phyloP scores from a whole-genome alignment of 1,284 basidiomycete species.

The Naganishia cerealis region DNA sequence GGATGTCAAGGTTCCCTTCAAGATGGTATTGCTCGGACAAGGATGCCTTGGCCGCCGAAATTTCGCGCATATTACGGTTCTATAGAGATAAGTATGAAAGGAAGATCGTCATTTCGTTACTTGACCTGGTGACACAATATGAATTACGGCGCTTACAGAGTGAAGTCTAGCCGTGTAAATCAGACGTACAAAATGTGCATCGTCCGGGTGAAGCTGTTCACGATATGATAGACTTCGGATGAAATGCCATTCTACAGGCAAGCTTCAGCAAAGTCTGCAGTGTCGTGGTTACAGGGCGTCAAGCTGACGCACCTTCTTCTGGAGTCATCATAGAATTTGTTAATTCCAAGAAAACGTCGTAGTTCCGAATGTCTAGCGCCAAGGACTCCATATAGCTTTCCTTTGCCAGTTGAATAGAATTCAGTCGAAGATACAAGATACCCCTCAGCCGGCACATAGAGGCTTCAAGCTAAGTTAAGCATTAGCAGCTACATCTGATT shows the following conservation, averaged over 20 bases:
- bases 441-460: conserved; percentile 94
- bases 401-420: conserved; percentile 83
- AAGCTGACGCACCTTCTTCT: conserved; percentile 69
- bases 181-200: conserved; percentile 82
- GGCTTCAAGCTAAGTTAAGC: conserved; percentile 72
- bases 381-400: conserved; percentile 93
- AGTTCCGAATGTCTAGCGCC: conserved; percentile 92
- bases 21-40: conserved; percentile 77
- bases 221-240: conserved; percentile 78
- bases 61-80: conserved; percentile 78
- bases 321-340: conserved; percentile 89
- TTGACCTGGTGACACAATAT: not conserved
- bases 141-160: conserved; percentile 58
- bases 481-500: not conserved
- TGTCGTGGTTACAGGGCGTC: not conserved
- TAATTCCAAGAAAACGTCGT: conserved; percentile 89
- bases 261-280: not conserved
- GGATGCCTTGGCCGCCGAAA: conserved; percentile 69
- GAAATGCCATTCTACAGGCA: conserved; percentile 85
- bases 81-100: conserved; percentile 34
- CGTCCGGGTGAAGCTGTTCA: conserved; percentile 73
- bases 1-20: conserved; percentile 84
- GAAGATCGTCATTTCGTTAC: not conserved
- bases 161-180: conserved; percentile 89
- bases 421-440: conserved; percentile 87